Evolutionary conservation across 1,139 yeast genomes (phyloP).

Genomic region (Zygoascus sp.): DNA sequence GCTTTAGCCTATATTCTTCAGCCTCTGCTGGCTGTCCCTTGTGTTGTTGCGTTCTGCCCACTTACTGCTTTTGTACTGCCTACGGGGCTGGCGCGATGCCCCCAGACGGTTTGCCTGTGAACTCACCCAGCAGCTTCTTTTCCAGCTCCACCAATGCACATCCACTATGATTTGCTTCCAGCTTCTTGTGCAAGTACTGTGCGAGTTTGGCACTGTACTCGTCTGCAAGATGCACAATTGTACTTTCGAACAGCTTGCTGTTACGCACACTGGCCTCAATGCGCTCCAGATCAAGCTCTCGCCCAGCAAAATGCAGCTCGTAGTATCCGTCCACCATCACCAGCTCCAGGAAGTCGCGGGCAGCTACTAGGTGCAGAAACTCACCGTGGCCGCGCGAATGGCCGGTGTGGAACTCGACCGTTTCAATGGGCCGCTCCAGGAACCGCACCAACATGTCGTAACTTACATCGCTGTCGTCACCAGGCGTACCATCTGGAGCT

Average conservation of each 20-base stretch:
- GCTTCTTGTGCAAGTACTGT: neutral
- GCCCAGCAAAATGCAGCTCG: slow-evolving; percentile 22
- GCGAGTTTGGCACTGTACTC: slow-evolving; percentile 8
- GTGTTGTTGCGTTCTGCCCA: too few relatives aligned
- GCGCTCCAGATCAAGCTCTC: slow-evolving; percentile 23
- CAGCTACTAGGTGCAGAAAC: slow-evolving; percentile 26
- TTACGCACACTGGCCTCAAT: slow-evolving; percentile 16
- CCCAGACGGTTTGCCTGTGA: too few relatives aligned
- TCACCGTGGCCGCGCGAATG: slow-evolving; percentile 24
- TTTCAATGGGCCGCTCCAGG: slow-evolving; percentile 18
- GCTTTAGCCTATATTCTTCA: too few relatives aligned
- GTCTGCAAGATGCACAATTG: slow-evolving; percentile 10
- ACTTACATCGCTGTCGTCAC: slow-evolving; percentile 19
- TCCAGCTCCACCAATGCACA: slow-evolving; percentile 14
- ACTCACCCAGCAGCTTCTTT: slow-evolving; percentile 12
- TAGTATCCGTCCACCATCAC: slow-evolving; percentile 21
- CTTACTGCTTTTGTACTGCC: too few relatives aligned
- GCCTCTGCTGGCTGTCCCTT: too few relatives aligned
- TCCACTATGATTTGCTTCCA: neutral
- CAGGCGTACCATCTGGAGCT: slow-evolving; percentile 12
- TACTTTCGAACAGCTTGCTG: neutral
- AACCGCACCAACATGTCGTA: slow-evolving; percentile 21
- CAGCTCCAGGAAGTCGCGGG: slow-evolving; percentile 24
- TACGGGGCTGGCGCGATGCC: too few relatives aligned
- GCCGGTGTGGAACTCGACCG: slow-evolving; percentile 12